phyloP scores from a whole-genome alignment of 208 protist species.

The Sergeia podlipaevii region DNA sequence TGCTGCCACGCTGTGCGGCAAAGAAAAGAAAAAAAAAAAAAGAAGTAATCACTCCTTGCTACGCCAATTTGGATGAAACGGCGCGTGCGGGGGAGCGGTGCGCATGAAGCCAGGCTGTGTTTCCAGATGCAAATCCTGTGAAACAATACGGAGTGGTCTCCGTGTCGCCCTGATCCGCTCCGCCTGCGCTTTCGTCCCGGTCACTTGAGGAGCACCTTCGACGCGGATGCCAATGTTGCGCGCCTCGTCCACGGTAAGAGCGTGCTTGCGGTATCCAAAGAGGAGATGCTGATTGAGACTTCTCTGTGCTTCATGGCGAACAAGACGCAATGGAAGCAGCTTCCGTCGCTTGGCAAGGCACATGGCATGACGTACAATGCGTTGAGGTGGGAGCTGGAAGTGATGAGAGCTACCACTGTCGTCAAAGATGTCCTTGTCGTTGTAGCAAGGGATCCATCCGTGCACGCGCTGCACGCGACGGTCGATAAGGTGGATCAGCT shows the following conservation, averaged over 20 bases:
- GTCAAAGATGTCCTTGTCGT: constrained; percentile 52
- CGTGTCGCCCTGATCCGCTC: no score
- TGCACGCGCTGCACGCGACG: constrained; percentile 45
- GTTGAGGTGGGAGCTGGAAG: constrained; percentile 21
- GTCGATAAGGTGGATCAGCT: constrained; percentile 75
- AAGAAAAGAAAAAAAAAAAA: no score
- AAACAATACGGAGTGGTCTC: no score
- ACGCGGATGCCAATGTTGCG: not conserved
- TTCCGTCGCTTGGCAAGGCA: constrained; percentile 51
- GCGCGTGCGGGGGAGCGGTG: no score
- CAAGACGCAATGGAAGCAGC: constrained; percentile 55
- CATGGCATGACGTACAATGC: constrained; percentile 52
- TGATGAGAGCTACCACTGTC: constrained; percentile 26
- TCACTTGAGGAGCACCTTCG: no score
- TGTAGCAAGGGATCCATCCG: constrained; percentile 73
- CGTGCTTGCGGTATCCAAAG: constrained; percentile 52
- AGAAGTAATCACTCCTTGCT: no score
- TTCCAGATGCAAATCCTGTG: no score
- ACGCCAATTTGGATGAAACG: no score
- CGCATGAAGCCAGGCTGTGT: no score
- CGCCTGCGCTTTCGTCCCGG: no score
- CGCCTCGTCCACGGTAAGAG: constrained; percentile 8
- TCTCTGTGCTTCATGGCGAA: constrained; percentile 34
- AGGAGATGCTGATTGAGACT: constrained; percentile 58
- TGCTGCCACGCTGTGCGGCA: no score